A percentile compares a stretch with the other conserved stretches of the same genome.
Conservation (phyloP, 1,139 yeast species). For the Geotrichum restrictum region DNA sequence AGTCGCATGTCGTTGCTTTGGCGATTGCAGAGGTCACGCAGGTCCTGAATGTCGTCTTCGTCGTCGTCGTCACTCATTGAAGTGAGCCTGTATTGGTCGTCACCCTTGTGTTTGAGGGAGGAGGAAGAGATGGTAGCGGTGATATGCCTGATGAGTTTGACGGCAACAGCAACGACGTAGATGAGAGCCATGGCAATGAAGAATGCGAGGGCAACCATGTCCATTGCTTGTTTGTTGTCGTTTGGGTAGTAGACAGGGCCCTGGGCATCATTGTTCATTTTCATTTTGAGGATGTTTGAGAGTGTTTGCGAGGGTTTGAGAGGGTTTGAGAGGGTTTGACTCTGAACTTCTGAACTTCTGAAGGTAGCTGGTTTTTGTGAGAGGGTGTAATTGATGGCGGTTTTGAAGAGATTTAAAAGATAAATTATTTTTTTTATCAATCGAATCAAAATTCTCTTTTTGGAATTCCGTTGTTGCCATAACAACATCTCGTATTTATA, state of each 20-base stretch:
- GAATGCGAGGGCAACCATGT: slow-evolving; percentile 10
- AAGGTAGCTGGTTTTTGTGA: background rate
- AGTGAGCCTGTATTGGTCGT: slow-evolving; percentile 12
- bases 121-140: background rate
- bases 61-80: slow-evolving; percentile 5
- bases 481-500: background rate
- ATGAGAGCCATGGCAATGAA: slow-evolving; percentile 10
- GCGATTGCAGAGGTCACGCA: background rate
- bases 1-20: background rate
- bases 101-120: background rate
- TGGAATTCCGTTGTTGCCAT: background rate
- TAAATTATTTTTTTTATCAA: slow-evolving; percentile 9
- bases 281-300: background rate
- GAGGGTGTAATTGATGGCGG: too few relatives aligned
- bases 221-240: slow-evolving; percentile 9
- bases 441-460: slow-evolving; percentile 2
- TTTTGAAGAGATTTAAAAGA: background rate
- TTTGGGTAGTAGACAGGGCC: slow-evolving; percentile 10
- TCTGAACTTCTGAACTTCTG: background rate
- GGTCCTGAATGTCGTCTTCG: background rate
- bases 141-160: background rate
- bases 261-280: slow-evolving; percentile 9
- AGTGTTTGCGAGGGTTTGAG: background rate
- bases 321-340: background rate
- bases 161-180: slow-evolving; percentile 7